phyloP scores from a whole-genome alignment of 2,329 filamentous ascomycete species.

The Penicillium sp. region DNA sequence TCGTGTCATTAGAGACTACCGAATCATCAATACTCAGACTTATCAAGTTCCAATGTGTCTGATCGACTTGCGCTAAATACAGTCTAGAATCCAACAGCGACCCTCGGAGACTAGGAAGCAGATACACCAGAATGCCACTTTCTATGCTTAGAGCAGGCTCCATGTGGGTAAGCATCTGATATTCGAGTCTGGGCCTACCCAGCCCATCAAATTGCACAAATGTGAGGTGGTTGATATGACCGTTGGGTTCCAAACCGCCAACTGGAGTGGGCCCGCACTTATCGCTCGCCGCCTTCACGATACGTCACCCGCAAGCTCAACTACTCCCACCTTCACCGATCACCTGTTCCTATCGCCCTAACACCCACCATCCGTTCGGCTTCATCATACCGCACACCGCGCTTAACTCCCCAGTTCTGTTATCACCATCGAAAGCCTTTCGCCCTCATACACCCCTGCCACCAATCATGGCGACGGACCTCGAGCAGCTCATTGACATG shows the following conservation, averaged over 20 bases:
- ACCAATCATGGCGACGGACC: slow-evolving; percentile 49
- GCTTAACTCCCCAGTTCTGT: neutral
- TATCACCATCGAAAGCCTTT: neutral
- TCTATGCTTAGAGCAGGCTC: too few relatives aligned
- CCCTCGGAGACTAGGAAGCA: too few relatives aligned
- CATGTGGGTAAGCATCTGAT: too few relatives aligned
- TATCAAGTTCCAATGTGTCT: too few relatives aligned
- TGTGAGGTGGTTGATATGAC: neutral
- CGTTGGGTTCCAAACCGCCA: neutral
- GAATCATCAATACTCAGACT: too few relatives aligned
- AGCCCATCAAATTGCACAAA: neutral
- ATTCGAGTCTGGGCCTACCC: neutral
- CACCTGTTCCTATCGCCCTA: neutral
- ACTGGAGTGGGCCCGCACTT: slow-evolving; percentile 13
- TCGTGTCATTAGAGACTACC: too few relatives aligned
- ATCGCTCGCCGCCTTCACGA: slow-evolving; percentile 27
- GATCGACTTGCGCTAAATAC: too few relatives aligned
- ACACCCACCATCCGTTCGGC: neutral
- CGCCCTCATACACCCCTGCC: neutral
- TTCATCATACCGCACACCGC: neutral
- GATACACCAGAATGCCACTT: too few relatives aligned
- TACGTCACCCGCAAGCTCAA: slow-evolving; percentile 31
- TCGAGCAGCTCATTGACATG: slow-evolving; percentile 64
- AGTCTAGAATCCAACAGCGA: too few relatives aligned
- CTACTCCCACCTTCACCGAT: slow-evolving; percentile 5